A percentile compares a stretch with the other conserved stretches of the same genome.
phyloP scores from a whole-genome alignment of 2,329 filamentous ascomycete species.

The Penicillium sp. region DNA sequence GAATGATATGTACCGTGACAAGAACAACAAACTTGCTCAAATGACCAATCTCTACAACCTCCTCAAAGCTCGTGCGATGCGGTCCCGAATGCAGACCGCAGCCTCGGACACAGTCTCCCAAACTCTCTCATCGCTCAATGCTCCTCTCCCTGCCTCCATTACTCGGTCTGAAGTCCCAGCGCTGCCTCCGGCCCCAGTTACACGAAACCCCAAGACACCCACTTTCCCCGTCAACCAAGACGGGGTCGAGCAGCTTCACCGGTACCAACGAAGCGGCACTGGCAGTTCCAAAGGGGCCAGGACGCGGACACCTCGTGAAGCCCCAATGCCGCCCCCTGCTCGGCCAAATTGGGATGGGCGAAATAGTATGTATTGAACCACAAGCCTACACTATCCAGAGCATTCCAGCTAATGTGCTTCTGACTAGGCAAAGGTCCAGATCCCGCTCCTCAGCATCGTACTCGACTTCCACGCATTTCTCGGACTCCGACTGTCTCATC shows the following conservation, averaged over 20 bases:
- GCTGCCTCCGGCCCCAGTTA: neutral
- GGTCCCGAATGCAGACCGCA: constrained; percentile 55
- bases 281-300: constrained; percentile 34
- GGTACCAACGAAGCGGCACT: constrained; percentile 43
- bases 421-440: constrained; percentile 12
- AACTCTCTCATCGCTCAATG: constrained; percentile 36
- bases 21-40: constrained; percentile 67
- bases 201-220: constrained; percentile 29
- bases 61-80: constrained; percentile 57
- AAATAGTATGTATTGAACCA: constrained; percentile 23
- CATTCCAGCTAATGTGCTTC: neutral
- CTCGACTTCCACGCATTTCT: constrained; percentile 24
- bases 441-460: constrained; percentile 29
- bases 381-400: neutral
- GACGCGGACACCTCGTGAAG: constrained; percentile 23
- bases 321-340: constrained; percentile 37
- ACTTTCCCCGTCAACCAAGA: constrained; percentile 26
- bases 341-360: constrained; percentile 21
- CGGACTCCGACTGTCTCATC: constrained; percentile 24
- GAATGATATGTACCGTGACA: constrained; percentile 65
- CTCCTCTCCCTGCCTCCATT: constrained; percentile 10
- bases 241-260: constrained; percentile 40
- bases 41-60: constrained; percentile 62
- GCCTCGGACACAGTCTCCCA: constrained; percentile 55
- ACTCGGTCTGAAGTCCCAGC: neutral